A percentile compares a stretch with the other conserved stretches of the same genome.
phyloP scores from a whole-genome alignment of 148 eudicot species.

The Vaccinium corymbosum region DNA sequence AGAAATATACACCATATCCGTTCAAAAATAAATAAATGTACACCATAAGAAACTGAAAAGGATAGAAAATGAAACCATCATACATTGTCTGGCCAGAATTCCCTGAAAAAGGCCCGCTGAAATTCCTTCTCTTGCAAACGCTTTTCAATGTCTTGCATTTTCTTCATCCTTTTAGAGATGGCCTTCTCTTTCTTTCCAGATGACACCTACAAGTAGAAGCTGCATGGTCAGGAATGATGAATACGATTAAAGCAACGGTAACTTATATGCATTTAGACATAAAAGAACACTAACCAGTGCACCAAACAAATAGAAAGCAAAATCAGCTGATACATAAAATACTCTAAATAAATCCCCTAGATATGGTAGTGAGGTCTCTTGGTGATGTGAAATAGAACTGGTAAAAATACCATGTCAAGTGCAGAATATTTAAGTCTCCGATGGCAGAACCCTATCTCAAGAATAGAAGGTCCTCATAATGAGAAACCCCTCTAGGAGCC shows the following conservation, averaged over 20 bases:
- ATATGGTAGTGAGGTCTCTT: not conserved
- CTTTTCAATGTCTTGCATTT: slow-evolving; percentile 57
- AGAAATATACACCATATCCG: not conserved
- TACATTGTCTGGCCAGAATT: slow-evolving; percentile 94
- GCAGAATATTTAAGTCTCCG: not conserved
- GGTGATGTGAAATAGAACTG: not conserved
- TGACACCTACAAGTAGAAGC: slow-evolving; percentile 34
- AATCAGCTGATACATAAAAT: not conserved
- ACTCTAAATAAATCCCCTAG: not conserved
- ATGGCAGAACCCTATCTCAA: not conserved
- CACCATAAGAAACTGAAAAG: not conserved
- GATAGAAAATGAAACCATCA: slow-evolving; percentile 23
- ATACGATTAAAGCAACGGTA: not conserved
- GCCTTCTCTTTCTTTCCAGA: slow-evolving; percentile 47
- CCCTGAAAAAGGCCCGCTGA: slow-evolving; percentile 76
- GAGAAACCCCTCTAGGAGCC: not conserved
- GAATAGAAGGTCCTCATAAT: not conserved
- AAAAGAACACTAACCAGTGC: not conserved
- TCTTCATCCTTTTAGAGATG: slow-evolving; percentile 59
- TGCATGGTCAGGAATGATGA: not conserved
- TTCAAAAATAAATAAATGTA: no score
- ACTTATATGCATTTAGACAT: not conserved
- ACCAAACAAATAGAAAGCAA: not conserved
- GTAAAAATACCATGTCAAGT: not conserved
- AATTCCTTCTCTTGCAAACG: slow-evolving; percentile 71